Conservation (phyloP, 495 filamentous ascomycete species). For the Xanthoparmelia taractica region DNA sequence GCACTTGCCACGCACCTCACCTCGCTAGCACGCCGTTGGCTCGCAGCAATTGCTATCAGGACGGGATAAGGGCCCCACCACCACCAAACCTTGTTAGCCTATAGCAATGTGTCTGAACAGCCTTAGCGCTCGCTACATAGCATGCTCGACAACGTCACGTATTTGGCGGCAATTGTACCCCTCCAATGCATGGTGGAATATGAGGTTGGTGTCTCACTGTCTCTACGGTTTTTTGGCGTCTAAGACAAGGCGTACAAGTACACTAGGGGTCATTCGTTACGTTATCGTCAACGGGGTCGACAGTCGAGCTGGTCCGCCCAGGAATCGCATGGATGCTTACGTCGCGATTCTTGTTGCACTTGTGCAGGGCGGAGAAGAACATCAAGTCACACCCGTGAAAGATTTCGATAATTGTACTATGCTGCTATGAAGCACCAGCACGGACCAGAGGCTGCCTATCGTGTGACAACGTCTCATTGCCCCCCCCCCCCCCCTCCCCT, state of each 20-base stretch:
- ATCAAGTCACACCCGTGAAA: neutral
- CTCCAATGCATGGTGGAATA: neutral
- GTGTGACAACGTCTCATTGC: neutral
- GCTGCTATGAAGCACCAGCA: constrained; percentile 2
- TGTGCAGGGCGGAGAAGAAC: neutral
- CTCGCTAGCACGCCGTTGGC: neutral
- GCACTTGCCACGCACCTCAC: neutral
- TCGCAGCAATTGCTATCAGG: neutral
- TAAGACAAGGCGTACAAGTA: neutral
- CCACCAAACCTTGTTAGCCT: neutral
- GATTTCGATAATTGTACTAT: neutral
- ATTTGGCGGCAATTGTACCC: neutral
- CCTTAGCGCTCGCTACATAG: neutral
- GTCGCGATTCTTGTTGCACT: neutral
- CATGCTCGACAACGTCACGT: neutral
- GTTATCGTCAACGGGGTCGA: no score
- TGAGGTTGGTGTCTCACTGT: no score
- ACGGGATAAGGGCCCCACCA: no score
- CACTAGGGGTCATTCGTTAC: neutral
- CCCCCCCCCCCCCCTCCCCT: no score
- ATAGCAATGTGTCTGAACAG: neutral
- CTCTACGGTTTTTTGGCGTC: neutral
- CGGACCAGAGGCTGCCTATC: neutral
- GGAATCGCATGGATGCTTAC: neutral
- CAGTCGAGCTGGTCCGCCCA: neutral